Conservation (phyloP, 83 land plant genomes). For the Picea engelmannii region DNA sequence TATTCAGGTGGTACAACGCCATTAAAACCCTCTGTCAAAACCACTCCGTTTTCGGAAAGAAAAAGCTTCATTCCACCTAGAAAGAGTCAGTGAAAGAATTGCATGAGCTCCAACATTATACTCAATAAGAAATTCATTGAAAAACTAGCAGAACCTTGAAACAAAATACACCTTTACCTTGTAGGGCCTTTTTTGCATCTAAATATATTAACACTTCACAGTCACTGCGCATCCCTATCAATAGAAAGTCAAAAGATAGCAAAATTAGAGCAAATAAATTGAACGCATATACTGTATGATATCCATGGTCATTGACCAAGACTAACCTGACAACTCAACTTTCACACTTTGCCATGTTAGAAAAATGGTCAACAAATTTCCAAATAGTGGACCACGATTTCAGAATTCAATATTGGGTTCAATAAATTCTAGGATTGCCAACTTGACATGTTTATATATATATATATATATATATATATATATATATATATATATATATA, state of each 20-base stretch:
- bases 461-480: too few species aligned
- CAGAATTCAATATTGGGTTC: background rate
- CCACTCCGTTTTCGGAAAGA: slow-evolving; percentile 80
- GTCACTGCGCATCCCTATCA: slow-evolving; percentile 73
- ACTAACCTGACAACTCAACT: background rate
- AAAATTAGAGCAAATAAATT: background rate
- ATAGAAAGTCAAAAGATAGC: slow-evolving; percentile 4
- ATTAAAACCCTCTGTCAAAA: slow-evolving; percentile 87
- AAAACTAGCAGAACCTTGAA: background rate
- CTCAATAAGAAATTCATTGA: background rate
- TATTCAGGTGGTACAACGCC: slow-evolving; percentile 77
- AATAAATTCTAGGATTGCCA: background rate
- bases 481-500: too few species aligned
- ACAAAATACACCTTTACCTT: slow-evolving; percentile 43
- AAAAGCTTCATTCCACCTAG: slow-evolving; percentile 86
- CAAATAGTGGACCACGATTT: too few species aligned
- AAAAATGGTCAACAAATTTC: too few species aligned
- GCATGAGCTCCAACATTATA: background rate
- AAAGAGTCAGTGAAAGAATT: background rate
- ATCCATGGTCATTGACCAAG: background rate
- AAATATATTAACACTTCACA: slow-evolving; percentile 74
- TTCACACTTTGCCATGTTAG: background rate
- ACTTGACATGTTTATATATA: background rate
- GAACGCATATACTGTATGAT: background rate
- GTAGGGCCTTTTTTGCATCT: slow-evolving; percentile 77